phyloP scores from a whole-genome alignment of 1,284 basidiomycete genomes.

The Mycosarcoma maydis region DNA sequence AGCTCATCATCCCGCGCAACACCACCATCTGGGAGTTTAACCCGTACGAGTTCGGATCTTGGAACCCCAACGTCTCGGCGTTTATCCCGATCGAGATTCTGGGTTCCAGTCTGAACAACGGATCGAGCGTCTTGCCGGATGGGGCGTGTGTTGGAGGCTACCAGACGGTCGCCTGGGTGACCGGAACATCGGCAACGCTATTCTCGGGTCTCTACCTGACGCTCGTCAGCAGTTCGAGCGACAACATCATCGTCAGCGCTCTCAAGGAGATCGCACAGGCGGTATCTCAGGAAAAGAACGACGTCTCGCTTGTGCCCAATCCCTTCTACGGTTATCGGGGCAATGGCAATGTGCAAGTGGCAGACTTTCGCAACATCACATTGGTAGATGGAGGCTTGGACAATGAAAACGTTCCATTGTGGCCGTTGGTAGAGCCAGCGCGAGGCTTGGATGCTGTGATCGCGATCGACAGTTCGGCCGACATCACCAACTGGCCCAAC shows the following conservation, averaged over 20 bases:
- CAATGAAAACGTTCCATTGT: slow-evolving; percentile 74
- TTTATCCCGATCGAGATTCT: slow-evolving; percentile 63
- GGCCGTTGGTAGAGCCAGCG: slow-evolving; percentile 74
- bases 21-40: slow-evolving; percentile 69
- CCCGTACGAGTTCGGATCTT: slow-evolving; percentile 70
- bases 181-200: slow-evolving; percentile 65
- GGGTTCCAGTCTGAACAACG: slow-evolving; percentile 55
- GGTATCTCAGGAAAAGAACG: slow-evolving; percentile 65
- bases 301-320: slow-evolving; percentile 69
- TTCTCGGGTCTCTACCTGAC: slow-evolving; percentile 67
- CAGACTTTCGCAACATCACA: slow-evolving; percentile 53
- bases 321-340: slow-evolving; percentile 68
- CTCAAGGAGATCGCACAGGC: slow-evolving; percentile 47
- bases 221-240: slow-evolving; percentile 38
- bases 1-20: slow-evolving; percentile 68
- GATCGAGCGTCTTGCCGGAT: slow-evolving; percentile 27
- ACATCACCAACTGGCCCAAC: slow-evolving; percentile 75
- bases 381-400: slow-evolving; percentile 61
- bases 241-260: slow-evolving; percentile 34
- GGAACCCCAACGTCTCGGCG: slow-evolving; percentile 66
- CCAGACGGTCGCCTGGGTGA: slow-evolving; percentile 57
- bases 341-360: slow-evolving; percentile 37
- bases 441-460: slow-evolving; percentile 76
- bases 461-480: slow-evolving; percentile 75
- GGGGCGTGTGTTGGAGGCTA: slow-evolving; percentile 53